Base-by-base conservation (phyloP, 345 rosid genomes). In the Camelina neglecta region DNA sequence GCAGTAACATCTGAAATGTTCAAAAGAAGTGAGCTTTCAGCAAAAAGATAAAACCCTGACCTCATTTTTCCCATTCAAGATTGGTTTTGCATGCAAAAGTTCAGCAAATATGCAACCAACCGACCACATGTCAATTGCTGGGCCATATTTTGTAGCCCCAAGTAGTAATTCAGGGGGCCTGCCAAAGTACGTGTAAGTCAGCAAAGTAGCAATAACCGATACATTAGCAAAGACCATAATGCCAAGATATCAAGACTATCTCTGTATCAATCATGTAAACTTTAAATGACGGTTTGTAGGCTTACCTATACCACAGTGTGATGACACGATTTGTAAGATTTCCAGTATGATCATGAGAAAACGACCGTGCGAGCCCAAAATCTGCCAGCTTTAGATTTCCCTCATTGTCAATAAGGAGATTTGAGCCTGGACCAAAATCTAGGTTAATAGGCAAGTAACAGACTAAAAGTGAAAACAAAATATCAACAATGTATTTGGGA, bases 101-200 rank as follows among this genome's bases (percentile, higher is more conserved):
- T 93, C 98, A 15, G 97, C 97, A 87, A 94, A 88, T 57, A 94
- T 90, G 70, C 97, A 94, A 63, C 97, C 96, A 65, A 92, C 97
- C 11, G 96, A 92, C 97, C 97, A 92, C 92, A 92, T 92, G 72
- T 92, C 97, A 83, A 92, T 90, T 50, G 97, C 95, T 65, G 98
- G 97, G 65, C 97, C 95, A 73, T 92, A 94, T 76, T 89, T 90
- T 29, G 97, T 92, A 58, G 96, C 84, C 60, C 98, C 97, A 61
- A 94, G 96, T 56, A 94, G 87, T 82, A 94, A 86, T 60, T 94
- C 98, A 4, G 98, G 98, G 65, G 99, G 99, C 82, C 99, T 94
- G 81, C 55, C 39, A 4, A 41, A 69, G 68, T 49, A 67, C 7
- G 26, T 18, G 45, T 7, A 60, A 60, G 63, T 68, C 74, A 75